These are phyloP conservation scores for Coemansia asiatica DNA, from an alignment of 192 early-diverging fungal species.

Conservation along the genomic window DNA sequence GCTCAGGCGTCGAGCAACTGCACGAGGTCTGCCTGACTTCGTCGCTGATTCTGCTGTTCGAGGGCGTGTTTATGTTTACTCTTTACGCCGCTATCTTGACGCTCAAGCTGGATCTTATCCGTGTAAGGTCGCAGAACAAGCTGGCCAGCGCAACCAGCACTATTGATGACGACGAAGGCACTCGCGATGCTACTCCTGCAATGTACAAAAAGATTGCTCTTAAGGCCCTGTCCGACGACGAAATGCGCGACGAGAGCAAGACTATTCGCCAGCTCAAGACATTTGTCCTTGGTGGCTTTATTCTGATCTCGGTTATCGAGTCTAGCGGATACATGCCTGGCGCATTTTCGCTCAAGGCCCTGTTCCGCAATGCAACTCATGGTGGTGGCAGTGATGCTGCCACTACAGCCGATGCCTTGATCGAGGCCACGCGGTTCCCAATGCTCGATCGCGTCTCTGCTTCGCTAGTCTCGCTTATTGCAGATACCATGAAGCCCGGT, in stretches of 20 bases:
- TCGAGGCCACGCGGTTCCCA: conserved; percentile 36
- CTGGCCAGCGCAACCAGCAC: conserved; percentile 19
- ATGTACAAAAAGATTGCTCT: conserved; percentile 60
- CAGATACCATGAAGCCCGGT: conserved; percentile 2
- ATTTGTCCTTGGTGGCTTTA: conserved; percentile 48
- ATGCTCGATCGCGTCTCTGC: conserved; percentile 41
- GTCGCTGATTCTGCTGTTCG: conserved; percentile 78
- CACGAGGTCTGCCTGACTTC: conserved; percentile 81
- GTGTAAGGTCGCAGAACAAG: conserved; percentile 49
- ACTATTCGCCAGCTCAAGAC: conserved; percentile 52
- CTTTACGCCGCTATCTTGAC: conserved; percentile 84
- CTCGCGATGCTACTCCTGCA: conserved; percentile 48
- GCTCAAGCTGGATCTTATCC: conserved; percentile 79
- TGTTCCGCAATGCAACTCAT: conserved; percentile 20
- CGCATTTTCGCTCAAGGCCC: conserved; percentile 42
- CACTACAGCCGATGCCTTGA: conserved; percentile 9
- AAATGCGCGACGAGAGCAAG: conserved; percentile 53
- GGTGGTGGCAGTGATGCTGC: conserved; percentile 1
- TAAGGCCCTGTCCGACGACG: conserved; percentile 62
- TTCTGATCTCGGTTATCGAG: conserved; percentile 49
- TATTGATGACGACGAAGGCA: conserved; percentile 23
- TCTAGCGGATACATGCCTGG: conserved; percentile 45
- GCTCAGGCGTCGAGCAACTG: conserved; percentile 72
- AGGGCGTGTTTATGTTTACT: conserved; percentile 79
- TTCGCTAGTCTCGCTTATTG: conserved; percentile 30